These are phyloP conservation scores for Polyplosphaeria fusca DNA, from an alignment of 495 filamentous ascomycete genomes.

Conservation along the genomic window DNA sequence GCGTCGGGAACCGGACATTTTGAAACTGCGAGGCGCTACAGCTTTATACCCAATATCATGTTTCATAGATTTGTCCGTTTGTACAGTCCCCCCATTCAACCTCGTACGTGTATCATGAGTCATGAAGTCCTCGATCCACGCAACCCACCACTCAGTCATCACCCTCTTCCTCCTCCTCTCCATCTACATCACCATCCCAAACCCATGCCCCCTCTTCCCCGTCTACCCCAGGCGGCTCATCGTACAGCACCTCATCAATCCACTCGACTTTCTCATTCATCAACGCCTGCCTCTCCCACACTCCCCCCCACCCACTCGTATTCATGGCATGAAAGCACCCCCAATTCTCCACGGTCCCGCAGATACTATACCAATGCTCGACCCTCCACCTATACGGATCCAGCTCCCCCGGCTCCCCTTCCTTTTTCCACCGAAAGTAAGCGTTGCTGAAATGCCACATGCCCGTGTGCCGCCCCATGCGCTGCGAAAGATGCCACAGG, in stretches of 20 bases:
- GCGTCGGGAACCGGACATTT: no score
- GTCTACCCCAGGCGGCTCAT: not conserved
- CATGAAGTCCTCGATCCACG: no score
- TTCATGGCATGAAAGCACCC: slow-evolving; percentile 23
- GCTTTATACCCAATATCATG: no score
- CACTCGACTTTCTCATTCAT: not conserved
- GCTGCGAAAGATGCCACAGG: not conserved
- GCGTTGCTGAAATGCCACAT: not conserved
- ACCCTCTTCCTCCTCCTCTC: no score
- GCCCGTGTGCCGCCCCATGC: not conserved
- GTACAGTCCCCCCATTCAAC: no score
- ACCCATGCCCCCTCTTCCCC: not conserved
- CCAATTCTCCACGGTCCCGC: slow-evolving; percentile 12
- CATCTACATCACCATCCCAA: no score
- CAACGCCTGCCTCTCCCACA: slow-evolving; percentile 17
- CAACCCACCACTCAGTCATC: no score
- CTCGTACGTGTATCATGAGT: no score
- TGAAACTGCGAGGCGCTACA: no score
- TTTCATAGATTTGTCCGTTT: no score
- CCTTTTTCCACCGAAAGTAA: slow-evolving; percentile 7
- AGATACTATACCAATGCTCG: slow-evolving; percentile 22
- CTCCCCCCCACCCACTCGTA: slow-evolving; percentile 16
- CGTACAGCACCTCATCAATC: slow-evolving; percentile 1
- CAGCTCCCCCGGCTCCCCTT: not conserved
- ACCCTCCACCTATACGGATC: slow-evolving; percentile 20